Evolutionary conservation across 495 filamentous ascomycete species (phyloP).

Genomic region (Staphylotrichum longicolle): DNA sequence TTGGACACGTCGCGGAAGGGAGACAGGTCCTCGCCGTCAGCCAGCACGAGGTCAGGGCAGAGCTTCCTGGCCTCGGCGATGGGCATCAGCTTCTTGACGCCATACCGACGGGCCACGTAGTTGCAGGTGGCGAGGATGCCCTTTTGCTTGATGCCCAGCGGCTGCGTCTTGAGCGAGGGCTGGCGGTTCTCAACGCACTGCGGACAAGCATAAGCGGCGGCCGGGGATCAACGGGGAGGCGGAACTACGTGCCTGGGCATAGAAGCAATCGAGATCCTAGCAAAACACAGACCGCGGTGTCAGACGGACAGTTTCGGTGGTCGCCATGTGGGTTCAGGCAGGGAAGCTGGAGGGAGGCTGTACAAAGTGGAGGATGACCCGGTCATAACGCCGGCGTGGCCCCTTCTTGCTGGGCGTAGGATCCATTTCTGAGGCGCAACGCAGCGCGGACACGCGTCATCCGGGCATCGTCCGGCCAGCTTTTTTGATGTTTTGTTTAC

Average conservation of each 20-base stretch:
- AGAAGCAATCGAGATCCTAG: conserved; percentile 92
- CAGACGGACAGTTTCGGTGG: conserved; percentile 15
- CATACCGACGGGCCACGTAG: conserved; percentile 75
- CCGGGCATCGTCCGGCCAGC: conserved; percentile 11
- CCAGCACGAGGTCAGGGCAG: conserved; percentile 81
- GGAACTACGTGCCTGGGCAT: conserved; percentile 63
- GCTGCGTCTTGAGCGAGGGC: conserved; percentile 66
- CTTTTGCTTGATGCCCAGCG: conserved; percentile 67
- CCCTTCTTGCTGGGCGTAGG: conserved; percentile 28
- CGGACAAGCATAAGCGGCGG: conserved; percentile 11
- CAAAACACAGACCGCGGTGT: neutral
- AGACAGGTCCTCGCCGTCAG: conserved; percentile 83
- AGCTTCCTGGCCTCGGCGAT: conserved; percentile 75
- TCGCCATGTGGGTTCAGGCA: neutral
- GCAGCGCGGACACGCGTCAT: conserved; percentile 7
- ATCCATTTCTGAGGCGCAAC: conserved; percentile 10
- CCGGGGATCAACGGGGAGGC: no score
- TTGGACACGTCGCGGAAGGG: conserved; percentile 85
- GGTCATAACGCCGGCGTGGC: conserved; percentile 57
- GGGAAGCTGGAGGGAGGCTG: conserved; percentile 24
- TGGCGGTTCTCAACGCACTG: conserved; percentile 68
- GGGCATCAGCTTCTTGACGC: conserved; percentile 78
- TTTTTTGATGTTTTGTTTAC: conserved; percentile 21
- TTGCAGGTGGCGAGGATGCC: conserved; percentile 94
- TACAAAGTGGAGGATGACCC: conserved; percentile 82